Evolutionary conservation across 2,329 filamentous ascomycete species (phyloP).

Genomic region (Nakataea oryzae): DNA sequence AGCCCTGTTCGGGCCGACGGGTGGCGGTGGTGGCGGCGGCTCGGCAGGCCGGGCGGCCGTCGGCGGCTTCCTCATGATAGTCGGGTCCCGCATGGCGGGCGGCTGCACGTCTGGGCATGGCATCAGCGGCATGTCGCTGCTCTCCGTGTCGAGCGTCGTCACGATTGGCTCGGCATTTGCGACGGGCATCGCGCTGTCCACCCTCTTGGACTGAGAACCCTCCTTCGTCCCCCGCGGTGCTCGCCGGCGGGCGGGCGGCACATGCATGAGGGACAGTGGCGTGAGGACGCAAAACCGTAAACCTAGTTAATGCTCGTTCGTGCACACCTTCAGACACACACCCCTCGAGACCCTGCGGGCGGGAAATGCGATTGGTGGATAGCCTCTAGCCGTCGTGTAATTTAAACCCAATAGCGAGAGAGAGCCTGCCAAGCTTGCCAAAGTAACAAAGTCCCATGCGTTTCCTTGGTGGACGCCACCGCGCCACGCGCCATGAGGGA

Average conservation of each 20-base stretch:
- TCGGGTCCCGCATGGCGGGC: slow-evolving; percentile 52
- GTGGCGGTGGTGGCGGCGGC: slow-evolving; percentile 10
- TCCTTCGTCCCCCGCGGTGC: no score
- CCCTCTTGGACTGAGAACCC: neutral
- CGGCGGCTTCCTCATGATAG: slow-evolving; percentile 46
- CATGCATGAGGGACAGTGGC: no score
- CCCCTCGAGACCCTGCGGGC: no score
- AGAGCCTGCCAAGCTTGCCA: neutral
- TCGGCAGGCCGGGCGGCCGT: slow-evolving; percentile 28
- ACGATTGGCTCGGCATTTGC: slow-evolving; percentile 49
- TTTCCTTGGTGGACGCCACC: no score
- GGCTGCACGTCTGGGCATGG: slow-evolving; percentile 63
- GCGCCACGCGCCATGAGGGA: neutral
- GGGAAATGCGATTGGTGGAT: neutral
- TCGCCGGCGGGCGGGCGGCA: no score
- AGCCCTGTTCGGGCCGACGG: slow-evolving; percentile 15
- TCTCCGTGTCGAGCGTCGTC: slow-evolving; percentile 51
- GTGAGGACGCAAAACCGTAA: no score
- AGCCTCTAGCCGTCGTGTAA: neutral
- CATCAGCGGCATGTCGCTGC: slow-evolving; percentile 54
- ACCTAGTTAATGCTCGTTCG: no score
- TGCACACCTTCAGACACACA: no score
- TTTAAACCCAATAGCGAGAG: neutral
- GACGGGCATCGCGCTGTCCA: slow-evolving; percentile 23
- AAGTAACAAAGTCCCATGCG: no score